Evolutionary conservation across 371 early-diverging fungal species (phyloP).

Genomic region (Saksenaea vasiformis): DNA sequence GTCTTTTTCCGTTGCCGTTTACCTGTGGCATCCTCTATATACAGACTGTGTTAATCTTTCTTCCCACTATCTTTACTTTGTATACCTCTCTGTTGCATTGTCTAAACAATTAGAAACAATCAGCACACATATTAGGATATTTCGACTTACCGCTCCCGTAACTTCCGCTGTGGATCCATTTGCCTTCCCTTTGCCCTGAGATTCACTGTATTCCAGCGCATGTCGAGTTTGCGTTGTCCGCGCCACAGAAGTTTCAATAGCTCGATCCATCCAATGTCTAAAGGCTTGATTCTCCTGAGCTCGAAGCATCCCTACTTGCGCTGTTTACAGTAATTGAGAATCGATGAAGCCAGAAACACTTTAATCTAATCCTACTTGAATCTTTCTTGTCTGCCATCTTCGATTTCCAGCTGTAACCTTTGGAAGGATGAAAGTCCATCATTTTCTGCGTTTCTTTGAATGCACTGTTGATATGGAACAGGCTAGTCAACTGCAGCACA

Average conservation of each 20-base stretch:
- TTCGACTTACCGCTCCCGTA: background rate
- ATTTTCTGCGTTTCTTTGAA: constrained; percentile 67
- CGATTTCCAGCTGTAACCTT: constrained; percentile 78
- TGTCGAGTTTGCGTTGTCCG: constrained; percentile 34
- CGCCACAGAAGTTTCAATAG: constrained; percentile 44
- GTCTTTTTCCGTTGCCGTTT: constrained; percentile 26
- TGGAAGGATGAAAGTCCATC: constrained; percentile 74
- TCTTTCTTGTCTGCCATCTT: constrained; percentile 1
- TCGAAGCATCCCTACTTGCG: constrained; percentile 24
- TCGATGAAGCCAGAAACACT: background rate
- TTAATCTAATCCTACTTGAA: background rate
- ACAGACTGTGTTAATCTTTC: background rate
- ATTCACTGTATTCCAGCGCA: constrained; percentile 14
- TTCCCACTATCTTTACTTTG: background rate
- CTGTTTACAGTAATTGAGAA: background rate
- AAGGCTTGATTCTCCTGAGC: constrained; percentile 49
- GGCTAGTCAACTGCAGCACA: constrained; percentile 59
- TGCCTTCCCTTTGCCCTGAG: constrained; percentile 3
- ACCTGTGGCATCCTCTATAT: constrained; percentile 11
- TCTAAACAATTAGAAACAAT: background rate
- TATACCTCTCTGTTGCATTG: background rate
- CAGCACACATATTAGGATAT: background rate
- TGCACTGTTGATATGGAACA: constrained; percentile 69
- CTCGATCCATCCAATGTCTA: constrained; percentile 47
- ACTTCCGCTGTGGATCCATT: background rate